phyloP scores from a whole-genome alignment of 2,329 filamentous ascomycete genomes.

The Neofusicoccum parvum region DNA sequence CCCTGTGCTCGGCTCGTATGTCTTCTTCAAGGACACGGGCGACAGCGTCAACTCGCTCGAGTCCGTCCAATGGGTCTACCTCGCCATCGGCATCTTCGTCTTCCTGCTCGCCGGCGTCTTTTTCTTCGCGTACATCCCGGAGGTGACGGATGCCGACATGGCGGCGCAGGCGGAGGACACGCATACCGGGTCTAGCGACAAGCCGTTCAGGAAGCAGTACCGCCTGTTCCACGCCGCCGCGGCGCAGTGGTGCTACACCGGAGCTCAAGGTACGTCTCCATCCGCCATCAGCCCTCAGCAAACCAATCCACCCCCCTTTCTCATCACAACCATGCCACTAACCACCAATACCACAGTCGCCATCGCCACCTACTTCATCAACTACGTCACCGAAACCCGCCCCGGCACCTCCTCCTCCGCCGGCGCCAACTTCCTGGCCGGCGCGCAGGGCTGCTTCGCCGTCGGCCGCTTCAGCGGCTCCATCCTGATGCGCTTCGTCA shows the following conservation, averaged over 20 bases:
- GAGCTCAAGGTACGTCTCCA: conserved; percentile 57
- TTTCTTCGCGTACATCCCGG: conserved; percentile 57
- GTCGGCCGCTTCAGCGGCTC: conserved; percentile 71
- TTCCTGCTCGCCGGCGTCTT: conserved; percentile 60
- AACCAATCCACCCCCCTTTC: conserved; percentile 23
- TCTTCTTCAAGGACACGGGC: conserved; percentile 62
- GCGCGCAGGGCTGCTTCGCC: conserved; percentile 73
- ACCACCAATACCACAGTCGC: conserved; percentile 35
- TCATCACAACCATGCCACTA: not conserved
- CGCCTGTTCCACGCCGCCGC: conserved; percentile 74
- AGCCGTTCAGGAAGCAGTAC: conserved; percentile 64
- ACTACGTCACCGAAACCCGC: conserved; percentile 54
- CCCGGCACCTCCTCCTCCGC: conserved; percentile 39
- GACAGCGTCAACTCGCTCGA: conserved; percentile 53
- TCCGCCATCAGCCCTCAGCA: not conserved
- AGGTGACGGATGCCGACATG: conserved; percentile 66
- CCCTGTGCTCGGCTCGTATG: conserved; percentile 61
- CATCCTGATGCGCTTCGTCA: conserved; percentile 66
- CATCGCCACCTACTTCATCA: conserved; percentile 49
- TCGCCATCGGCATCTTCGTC: conserved; percentile 64
- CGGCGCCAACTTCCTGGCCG: conserved; percentile 70
- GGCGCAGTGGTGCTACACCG: conserved; percentile 80
- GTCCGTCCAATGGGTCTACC: conserved; percentile 67
- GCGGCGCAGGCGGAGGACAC: conserved; percentile 49
- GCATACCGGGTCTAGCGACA: conserved; percentile 42